Conservation (phyloP, 805 yeast species). For the Saturnispora saitoi region DNA sequence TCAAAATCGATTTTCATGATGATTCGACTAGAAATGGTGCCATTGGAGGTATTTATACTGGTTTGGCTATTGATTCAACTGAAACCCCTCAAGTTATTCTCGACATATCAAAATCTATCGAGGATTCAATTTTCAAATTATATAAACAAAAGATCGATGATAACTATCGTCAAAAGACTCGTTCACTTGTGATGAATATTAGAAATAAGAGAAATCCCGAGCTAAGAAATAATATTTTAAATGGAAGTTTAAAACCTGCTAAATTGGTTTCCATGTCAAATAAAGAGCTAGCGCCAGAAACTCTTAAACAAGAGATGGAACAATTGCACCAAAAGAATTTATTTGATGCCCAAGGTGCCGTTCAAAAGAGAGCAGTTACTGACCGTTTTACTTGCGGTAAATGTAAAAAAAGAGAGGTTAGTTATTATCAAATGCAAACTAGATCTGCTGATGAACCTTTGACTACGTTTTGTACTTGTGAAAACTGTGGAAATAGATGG, state of each 20-base stretch:
- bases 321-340: conserved; percentile 80
- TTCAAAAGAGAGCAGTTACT: conserved; percentile 89
- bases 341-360: conserved; percentile 96
- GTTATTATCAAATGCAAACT: conserved; percentile 96
- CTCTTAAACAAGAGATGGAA: conserved; percentile 76
- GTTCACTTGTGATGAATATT: conserved; percentile 80
- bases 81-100: conserved; percentile 45
- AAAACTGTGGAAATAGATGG: conserved; percentile 96
- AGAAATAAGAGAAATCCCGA: conserved; percentile 87
- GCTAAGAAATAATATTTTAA: conserved; percentile 57
- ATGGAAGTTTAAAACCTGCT: conserved; percentile 57
- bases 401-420: conserved; percentile 94
- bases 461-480: conserved; percentile 97
- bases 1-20: conserved; percentile 58
- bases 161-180: conserved; percentile 69
- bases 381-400: conserved; percentile 96
- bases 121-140: conserved; percentile 54
- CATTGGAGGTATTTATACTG: conserved; percentile 76
- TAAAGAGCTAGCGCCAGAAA: conserved; percentile 93
- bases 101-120: conserved; percentile 60
- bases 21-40: conserved; percentile 80
- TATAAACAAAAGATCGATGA: conserved; percentile 51
- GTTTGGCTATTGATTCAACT: conserved; percentile 73
- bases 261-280: conserved; percentile 75
- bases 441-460: conserved; percentile 98